Percentiles rank a stretch among this genome's conserved stretches.
These are phyloP conservation scores for Chimonanthus salicifolius DNA, from an alignment of 164 flowering plant genomes.

Conservation along the genomic window DNA sequence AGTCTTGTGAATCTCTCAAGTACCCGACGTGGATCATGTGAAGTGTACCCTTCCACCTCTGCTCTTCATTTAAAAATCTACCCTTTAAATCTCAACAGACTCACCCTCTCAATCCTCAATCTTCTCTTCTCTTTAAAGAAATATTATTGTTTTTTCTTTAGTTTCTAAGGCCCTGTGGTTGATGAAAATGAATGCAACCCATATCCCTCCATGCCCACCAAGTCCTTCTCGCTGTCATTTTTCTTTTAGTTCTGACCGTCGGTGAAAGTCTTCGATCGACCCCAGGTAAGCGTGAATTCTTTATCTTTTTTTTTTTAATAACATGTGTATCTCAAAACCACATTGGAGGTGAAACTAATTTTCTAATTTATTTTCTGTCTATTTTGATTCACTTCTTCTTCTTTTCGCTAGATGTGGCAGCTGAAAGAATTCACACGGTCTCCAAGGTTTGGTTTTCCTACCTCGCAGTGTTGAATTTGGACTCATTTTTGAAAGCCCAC, in stretches of 20 bases:
- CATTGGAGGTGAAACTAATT: too few species aligned
- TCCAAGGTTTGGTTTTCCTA: too few species aligned
- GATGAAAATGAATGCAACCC: not conserved
- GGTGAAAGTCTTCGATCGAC: not conserved
- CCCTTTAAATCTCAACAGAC: not conserved
- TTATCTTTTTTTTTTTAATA: not conserved
- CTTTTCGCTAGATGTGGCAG: too few species aligned
- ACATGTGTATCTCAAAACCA: too few species aligned
- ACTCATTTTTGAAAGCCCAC: too few species aligned
- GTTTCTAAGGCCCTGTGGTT: not conserved
- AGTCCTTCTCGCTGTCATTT: not conserved
- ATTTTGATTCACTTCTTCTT: too few species aligned
- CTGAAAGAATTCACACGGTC: too few species aligned
- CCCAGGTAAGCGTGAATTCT: not conserved
- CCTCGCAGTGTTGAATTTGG: too few species aligned
- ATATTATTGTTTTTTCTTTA: too few species aligned
- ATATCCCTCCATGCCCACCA: not conserved
- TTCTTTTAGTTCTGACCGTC: not conserved
- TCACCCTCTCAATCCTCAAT: not conserved
- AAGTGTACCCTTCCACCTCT: not conserved
- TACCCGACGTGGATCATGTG: not conserved
- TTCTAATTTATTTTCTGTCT: too few species aligned
- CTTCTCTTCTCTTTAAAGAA: too few species aligned
- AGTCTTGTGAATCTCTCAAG: not conserved
- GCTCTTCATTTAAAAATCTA: not conserved